Evolutionary conservation across 2,329 filamentous ascomycete genomes (phyloP).

Genomic region (Stagonosporopsis vannaccii): DNA sequence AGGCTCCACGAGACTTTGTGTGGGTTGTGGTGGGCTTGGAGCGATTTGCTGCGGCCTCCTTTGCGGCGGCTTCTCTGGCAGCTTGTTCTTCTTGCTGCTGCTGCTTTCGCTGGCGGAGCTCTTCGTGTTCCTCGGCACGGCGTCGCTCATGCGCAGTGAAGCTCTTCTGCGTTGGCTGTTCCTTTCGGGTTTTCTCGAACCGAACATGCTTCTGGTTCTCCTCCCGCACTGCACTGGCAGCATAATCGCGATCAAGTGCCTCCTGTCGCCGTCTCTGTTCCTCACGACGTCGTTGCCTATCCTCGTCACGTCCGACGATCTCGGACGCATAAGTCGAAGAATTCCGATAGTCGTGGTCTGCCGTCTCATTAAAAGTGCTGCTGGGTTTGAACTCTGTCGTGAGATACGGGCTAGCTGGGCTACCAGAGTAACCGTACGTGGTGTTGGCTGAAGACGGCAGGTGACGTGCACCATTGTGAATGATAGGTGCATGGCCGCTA

Average conservation of each 20-base stretch:
- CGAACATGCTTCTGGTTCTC: slow-evolving; percentile 38
- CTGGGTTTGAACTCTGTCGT: slow-evolving; percentile 31
- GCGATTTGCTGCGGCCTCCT: slow-evolving; percentile 1
- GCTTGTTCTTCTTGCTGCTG: slow-evolving; percentile 17
- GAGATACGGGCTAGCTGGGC: slow-evolving; percentile 29
- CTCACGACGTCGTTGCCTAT: slow-evolving; percentile 29
- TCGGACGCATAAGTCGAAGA: slow-evolving; percentile 35
- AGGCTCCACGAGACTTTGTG: slow-evolving; percentile 28
- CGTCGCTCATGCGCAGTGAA: slow-evolving; percentile 31
- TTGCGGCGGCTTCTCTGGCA: slow-evolving; percentile 8
- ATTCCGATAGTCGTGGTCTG: slow-evolving; percentile 32
- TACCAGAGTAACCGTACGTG: slow-evolving; percentile 21
- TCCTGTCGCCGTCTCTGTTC: slow-evolving; percentile 36
- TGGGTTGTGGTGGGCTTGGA: background rate
- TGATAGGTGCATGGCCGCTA: slow-evolving; percentile 33
- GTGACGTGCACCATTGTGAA: slow-evolving; percentile 32
- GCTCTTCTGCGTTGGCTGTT: slow-evolving; percentile 30
- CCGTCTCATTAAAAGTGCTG: slow-evolving; percentile 15
- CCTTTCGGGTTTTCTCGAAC: slow-evolving; percentile 35
- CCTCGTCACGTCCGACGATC: slow-evolving; percentile 30
- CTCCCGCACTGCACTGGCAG: slow-evolving; percentile 19
- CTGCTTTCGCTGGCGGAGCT: slow-evolving; percentile 15
- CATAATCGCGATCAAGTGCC: slow-evolving; percentile 28
- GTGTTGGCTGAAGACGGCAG: slow-evolving; percentile 1
- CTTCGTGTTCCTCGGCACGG: slow-evolving; percentile 26